These are phyloP conservation scores for Xanthoceras sorbifolium DNA, from an alignment of 345 rosid species.

Conservation along the genomic window DNA sequence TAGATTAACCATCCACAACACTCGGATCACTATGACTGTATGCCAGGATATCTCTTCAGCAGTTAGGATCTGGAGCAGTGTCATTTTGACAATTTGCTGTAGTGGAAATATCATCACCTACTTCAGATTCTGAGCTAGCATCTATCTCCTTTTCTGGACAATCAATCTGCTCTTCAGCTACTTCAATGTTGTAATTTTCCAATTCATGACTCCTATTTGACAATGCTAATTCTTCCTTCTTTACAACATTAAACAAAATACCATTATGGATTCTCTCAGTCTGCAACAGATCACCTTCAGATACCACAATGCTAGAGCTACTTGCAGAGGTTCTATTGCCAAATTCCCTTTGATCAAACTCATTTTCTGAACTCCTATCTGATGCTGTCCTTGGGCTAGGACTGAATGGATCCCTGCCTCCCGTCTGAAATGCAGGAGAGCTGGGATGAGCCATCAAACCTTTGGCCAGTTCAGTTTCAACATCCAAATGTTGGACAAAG, in stretches of 20 bases:
- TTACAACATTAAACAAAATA: constrained; percentile 70
- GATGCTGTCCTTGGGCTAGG: constrained; percentile 46
- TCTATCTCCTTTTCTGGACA: constrained; percentile 64
- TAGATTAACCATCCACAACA: constrained; percentile 7
- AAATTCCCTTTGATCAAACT: constrained; percentile 44
- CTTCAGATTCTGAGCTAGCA: constrained; percentile 69
- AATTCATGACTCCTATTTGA: constrained; percentile 38
- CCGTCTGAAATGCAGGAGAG: constrained; percentile 36
- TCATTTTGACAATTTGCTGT: constrained; percentile 1
- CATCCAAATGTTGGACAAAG: constrained; percentile 71
- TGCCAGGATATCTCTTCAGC: neutral
- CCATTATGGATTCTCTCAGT: constrained; percentile 73
- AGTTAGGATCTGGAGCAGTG: constrained; percentile 1
- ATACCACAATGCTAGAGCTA: constrained; percentile 60
- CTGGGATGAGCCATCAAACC: constrained; percentile 52
- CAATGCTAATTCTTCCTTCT: constrained; percentile 54
- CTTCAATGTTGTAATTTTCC: constrained; percentile 43
- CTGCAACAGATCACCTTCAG: constrained; percentile 84
- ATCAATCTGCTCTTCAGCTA: constrained; percentile 72
- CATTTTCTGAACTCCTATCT: constrained; percentile 47
- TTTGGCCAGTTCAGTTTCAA: constrained; percentile 53
- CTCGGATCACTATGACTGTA: constrained; percentile 17
- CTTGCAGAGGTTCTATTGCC: constrained; percentile 31
- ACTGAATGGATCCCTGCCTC: constrained; percentile 46
- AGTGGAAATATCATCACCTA: constrained; percentile 35